Evolutionary conservation across 441 rosid genomes (phyloP), one percentile per base, ranked within the genome.

Genomic region (Gossypium lobatum): DNA sequence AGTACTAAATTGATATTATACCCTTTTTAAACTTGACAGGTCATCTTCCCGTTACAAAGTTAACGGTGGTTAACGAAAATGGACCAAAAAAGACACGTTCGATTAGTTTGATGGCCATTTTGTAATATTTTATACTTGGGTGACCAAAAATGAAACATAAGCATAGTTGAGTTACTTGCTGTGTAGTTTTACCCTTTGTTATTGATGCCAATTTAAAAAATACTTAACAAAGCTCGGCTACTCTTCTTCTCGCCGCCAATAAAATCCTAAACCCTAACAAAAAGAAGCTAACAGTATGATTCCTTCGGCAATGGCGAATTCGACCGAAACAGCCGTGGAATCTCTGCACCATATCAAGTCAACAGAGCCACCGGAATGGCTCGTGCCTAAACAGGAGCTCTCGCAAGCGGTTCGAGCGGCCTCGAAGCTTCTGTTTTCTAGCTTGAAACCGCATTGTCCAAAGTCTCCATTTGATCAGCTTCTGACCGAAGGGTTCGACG

Each of bases 381-480:
- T 92, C 17, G 82, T 87, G 1, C 91, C 97, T 8, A 85, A 84
- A 20, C 79, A 80, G 8, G 72, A 82, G 42, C 86, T 91, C 7
- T 83, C 94, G 20, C 65, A 73, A 21, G 76, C 76, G 54, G 83
- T 89, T 57, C 91, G 98, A 0, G 69, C 23, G 16, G 97, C 97
- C 52, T 91, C 89, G 6, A 77, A 79, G 73, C 84, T 80, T 10
- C 86, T 93, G 6, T 95, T 89, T 80, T 76, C 88, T 20, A 83
- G 75, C 64, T 76, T 93, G 60, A 88, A 80, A 70, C 84, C 91
- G 3, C 74, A 80, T 75, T 70, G 54, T 59, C 87, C 93, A 6
- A 91, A 88, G 73, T 89, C 88, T 11, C 98, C 95, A 3, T 81
- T 95, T 59, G 96, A 93, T 68, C 72, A 84, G 54, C 88, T 95